Percentiles rank a stretch among this genome's conserved stretches.
Evolutionary conservation across 1,284 basidiomycete species (phyloP).

Genomic region (Anthracocystis walkeri): DNA sequence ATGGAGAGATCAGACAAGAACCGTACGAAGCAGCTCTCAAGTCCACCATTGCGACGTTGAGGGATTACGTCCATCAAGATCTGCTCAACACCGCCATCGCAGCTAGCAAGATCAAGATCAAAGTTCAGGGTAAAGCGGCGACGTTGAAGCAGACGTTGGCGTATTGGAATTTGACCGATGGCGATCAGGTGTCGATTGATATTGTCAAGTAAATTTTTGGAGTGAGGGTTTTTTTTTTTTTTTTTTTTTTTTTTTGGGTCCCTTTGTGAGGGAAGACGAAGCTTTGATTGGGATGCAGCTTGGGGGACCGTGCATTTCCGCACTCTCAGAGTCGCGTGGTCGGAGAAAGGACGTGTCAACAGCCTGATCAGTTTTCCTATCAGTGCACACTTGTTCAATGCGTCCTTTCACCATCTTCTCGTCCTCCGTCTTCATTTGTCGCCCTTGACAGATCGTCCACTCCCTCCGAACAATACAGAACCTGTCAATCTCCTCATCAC

Average conservation of each 20-base stretch:
- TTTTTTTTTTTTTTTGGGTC: too few species aligned
- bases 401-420: too few species aligned
- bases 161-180: slow-evolving; percentile 63
- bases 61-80: slow-evolving; percentile 62
- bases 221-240: too few species aligned
- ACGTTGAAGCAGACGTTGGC: slow-evolving; percentile 66
- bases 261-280: background rate
- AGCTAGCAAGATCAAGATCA: slow-evolving; percentile 63
- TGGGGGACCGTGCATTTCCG: too few species aligned
- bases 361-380: background rate
- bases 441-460: too few species aligned
- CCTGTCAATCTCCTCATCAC: background rate
- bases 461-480: too few species aligned
- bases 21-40: slow-evolving; percentile 56
- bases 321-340: too few species aligned
- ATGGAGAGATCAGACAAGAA: slow-evolving; percentile 22
- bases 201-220: slow-evolving; percentile 37
- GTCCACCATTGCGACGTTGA: slow-evolving; percentile 55
- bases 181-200: slow-evolving; percentile 54
- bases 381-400: too few species aligned
- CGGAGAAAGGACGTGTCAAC: background rate
- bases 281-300: too few species aligned
- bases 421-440: too few species aligned
- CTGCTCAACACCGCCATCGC: slow-evolving; percentile 55
- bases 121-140: slow-evolving; percentile 53